Evolutionary conservation across 345 rosid genomes (phyloP).

Genomic region (Gynandropsis gynandra): DNA sequence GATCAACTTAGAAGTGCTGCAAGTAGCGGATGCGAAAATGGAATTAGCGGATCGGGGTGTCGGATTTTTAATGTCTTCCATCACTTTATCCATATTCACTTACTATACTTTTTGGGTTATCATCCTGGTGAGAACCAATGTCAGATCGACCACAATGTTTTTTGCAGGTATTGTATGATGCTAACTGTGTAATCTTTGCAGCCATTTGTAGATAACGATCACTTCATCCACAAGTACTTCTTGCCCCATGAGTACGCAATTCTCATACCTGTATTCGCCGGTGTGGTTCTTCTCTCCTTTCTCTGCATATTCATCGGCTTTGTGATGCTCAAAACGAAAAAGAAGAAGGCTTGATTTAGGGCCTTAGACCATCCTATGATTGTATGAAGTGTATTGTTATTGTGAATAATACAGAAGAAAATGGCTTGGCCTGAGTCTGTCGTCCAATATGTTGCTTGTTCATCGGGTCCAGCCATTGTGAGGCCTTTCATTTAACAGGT

Average conservation of each 20-base stretch:
- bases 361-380: too few relatives aligned
- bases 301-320: constrained; percentile 61
- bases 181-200: constrained; percentile 28
- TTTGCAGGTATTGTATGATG: constrained; percentile 1
- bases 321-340: constrained; percentile 77
- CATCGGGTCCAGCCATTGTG: too few relatives aligned
- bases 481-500: too few relatives aligned
- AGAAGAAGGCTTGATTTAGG: constrained; percentile 53
- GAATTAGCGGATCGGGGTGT: constrained; percentile 84
- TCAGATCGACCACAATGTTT: background rate
- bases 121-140: constrained; percentile 51
- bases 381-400: too few relatives aligned
- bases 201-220: constrained; percentile 90
- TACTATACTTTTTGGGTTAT: constrained; percentile 96
- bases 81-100: constrained; percentile 77
- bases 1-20: background rate
- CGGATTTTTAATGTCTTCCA: constrained; percentile 57
- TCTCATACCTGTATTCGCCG: constrained; percentile 65
- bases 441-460: too few relatives aligned
- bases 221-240: constrained; percentile 83
- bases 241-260: constrained; percentile 81
- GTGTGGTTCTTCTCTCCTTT: constrained; percentile 57
- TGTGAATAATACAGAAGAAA: too few relatives aligned
- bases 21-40: constrained; percentile 35
- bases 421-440: too few relatives aligned